These are phyloP conservation scores for Dactylis glomerata DNA, from an alignment of 176 grass and related monocot genomes.

Conservation along the genomic window DNA sequence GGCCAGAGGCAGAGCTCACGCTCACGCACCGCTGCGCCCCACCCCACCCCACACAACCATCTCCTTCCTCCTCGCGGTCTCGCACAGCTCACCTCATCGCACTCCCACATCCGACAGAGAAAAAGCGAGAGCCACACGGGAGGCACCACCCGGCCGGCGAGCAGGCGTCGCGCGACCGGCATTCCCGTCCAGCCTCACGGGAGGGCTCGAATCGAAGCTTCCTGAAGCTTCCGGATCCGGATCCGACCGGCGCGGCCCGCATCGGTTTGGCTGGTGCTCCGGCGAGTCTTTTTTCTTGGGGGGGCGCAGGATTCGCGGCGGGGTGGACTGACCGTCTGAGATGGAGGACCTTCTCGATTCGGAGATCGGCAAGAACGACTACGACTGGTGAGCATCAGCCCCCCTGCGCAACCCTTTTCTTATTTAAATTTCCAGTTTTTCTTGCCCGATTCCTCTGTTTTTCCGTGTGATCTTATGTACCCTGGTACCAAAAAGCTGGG, in stretches of 20 bases:
- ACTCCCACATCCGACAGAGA: background rate
- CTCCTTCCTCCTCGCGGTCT: background rate
- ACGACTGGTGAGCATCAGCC: conserved; percentile 63
- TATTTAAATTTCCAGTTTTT: background rate
- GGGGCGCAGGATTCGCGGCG: background rate
- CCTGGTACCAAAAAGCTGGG: background rate
- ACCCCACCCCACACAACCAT: background rate
- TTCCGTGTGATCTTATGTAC: background rate
- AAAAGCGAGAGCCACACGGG: background rate
- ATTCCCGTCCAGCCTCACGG: conserved; percentile 12
- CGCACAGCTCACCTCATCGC: background rate
- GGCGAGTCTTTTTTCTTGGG: background rate
- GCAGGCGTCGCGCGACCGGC: background rate
- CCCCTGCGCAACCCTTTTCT: background rate
- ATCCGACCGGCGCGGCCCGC: conserved; percentile 3
- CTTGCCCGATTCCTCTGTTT: background rate
- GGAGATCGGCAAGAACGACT: conserved; percentile 97
- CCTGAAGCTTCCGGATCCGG: conserved; percentile 14
- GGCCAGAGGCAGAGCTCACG: conserved; percentile 1
- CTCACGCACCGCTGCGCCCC: background rate
- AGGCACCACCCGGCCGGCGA: background rate
- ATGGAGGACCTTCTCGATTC: conserved; percentile 87
- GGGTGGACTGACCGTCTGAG: background rate
- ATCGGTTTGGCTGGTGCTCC: background rate
- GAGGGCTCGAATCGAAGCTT: background rate